Percentiles rank a stretch among this genome's conserved stretches.
These are phyloP conservation scores for Auriscalpium orientale DNA, from an alignment of 768 basidiomycete species.

Conservation along the genomic window DNA sequence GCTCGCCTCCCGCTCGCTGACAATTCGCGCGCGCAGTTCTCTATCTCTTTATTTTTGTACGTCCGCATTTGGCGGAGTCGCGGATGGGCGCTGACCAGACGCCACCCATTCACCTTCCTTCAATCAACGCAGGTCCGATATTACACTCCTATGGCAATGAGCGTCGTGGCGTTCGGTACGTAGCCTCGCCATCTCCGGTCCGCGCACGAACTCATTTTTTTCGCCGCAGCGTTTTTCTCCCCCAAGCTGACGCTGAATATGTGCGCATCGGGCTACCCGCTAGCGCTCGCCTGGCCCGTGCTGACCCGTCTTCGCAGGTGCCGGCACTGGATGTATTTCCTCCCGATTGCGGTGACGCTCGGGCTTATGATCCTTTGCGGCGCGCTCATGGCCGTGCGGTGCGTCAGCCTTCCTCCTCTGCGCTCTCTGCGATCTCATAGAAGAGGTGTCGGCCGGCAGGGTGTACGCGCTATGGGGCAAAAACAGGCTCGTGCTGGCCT, in stretches of 20 bases:
- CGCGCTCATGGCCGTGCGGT: constrained; percentile 14
- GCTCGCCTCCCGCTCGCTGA: background rate
- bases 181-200: background rate
- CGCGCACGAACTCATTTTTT: background rate
- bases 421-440: too few species aligned
- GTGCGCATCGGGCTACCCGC: background rate
- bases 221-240: constrained; percentile 8
- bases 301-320: background rate
- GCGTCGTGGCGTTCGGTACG: constrained; percentile 13
- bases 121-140: constrained; percentile 8
- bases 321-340: constrained; percentile 11
- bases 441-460: constrained; percentile 1
- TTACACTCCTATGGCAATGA: constrained; percentile 7
- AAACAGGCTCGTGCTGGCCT: constrained; percentile 6
- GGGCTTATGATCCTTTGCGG: constrained; percentile 10
- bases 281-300: background rate
- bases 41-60: constrained; percentile 11
- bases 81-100: background rate
- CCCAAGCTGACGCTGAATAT: constrained; percentile 10
- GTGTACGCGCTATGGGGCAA: constrained; percentile 14
- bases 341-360: constrained; percentile 11
- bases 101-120: too few species aligned
- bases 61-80: background rate
- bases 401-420: background rate
- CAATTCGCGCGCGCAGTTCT: constrained; percentile 1